phyloP scores from a whole-genome alignment of 192 early-diverging fungal genomes.

The Backusella macrospora region DNA sequence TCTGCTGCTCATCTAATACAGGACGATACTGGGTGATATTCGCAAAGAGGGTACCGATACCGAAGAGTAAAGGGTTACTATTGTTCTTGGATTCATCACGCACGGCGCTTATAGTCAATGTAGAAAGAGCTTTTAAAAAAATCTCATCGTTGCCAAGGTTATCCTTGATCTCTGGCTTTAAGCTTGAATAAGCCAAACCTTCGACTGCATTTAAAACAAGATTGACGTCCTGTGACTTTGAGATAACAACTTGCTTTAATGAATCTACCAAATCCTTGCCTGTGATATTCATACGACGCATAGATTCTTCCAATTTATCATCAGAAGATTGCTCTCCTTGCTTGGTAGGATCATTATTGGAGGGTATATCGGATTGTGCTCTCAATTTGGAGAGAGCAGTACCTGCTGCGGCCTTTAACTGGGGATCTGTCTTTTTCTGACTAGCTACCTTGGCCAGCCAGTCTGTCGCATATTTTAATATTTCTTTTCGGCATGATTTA shows the following conservation, averaged over 20 bases:
- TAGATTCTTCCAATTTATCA: constrained; percentile 41
- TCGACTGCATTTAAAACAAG: constrained; percentile 68
- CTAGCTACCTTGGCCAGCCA: constrained; percentile 53
- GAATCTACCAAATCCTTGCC: constrained; percentile 48
- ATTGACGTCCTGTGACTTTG: constrained; percentile 31
- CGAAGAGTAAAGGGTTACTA: constrained; percentile 64
- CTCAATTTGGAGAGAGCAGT: constrained; percentile 66
- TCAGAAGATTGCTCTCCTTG: constrained; percentile 23
- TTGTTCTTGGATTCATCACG: constrained; percentile 39
- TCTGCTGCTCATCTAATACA: constrained; percentile 76
- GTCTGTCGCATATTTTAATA: constrained; percentile 54
- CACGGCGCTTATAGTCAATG: constrained; percentile 47
- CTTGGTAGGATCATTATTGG: not conserved
- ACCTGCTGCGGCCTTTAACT: constrained; percentile 58
- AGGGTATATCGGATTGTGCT: constrained; percentile 17
- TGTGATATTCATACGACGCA: constrained; percentile 35
- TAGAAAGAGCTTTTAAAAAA: constrained; percentile 62
- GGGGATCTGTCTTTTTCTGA: constrained; percentile 36
- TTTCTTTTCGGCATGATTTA: constrained; percentile 56
- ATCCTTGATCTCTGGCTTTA: constrained; percentile 72
- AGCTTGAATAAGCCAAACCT: constrained; percentile 80
- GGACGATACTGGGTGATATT: constrained; percentile 76
- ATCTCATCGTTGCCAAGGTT: constrained; percentile 58
- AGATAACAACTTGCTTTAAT: constrained; percentile 58
- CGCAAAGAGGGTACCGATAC: constrained; percentile 70